Evolutionary conservation across 108 stramenopile genomes (phyloP), one percentile per base, ranked within the genome.

Genomic region (Cyclotella choctawhatcheeana): DNA sequence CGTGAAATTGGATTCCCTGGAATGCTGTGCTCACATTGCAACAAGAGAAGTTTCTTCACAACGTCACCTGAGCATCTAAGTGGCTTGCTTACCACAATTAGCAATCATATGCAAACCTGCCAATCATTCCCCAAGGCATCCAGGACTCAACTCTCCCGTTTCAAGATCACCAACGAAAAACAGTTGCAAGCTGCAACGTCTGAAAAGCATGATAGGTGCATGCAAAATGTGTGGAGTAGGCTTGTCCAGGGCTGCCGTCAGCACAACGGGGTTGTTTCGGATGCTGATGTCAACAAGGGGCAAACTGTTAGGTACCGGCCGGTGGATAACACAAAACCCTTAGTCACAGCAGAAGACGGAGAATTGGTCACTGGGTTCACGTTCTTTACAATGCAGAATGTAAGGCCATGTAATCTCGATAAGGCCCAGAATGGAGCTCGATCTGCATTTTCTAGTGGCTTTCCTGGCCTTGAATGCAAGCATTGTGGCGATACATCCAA

Each of bases 1-100:
- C 66, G 73, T 18, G 78, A 79, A 64, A 76, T 76, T 44, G 81
- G 71, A 35, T 73, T 82, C 37, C 81, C 81, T 40, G 77, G 82
- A 0, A 68, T 83, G 0, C 54, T 76, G 4, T 83, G 82, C 34
- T 74, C 40, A 18, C 78, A 83, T 58, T 83, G 82, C 29, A 67
- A 45, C 24, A 43, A 34, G 12, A 27, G 73, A 31, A 82, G 77
- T 52, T 82, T 82, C 72, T 82, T 77, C 47, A 82, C 76, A 3
- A 77, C 56, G 7, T 79, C 82, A 30, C 55, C 79, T n/a, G 82
- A 80, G 5, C 74, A 80, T 32, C 64, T 83, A 0, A 32, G 69
- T 10, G 71, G 54, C 25, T 30, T 73, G 21, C 69, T 83, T n/a
- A 47, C 62, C 30, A 79, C 71, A 8, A 76, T 80, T 35, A 35